Conservation (phyloP, 2,329 filamentous ascomycete genomes). For the Ilyonectria destructans region DNA sequence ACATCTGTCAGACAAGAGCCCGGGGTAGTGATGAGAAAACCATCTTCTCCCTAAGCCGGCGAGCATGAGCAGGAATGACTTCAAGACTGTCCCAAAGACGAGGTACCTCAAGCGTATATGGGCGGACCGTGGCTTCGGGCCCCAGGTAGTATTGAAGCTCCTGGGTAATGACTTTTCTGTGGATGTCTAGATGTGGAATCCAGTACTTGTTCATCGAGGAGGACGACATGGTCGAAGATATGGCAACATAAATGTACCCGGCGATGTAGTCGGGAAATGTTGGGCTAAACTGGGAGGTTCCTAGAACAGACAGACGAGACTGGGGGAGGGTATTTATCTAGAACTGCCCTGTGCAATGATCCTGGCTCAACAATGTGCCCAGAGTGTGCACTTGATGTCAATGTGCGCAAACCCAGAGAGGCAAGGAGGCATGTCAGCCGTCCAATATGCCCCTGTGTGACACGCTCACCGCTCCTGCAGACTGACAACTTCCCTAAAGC, state of each 20-base stretch:
- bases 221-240: slow-evolving; percentile 46
- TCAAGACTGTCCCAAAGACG: slow-evolving; percentile 38
- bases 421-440: slow-evolving; percentile 39
- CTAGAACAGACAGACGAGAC: slow-evolving; percentile 33
- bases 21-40: slow-evolving; percentile 73
- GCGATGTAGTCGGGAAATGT: slow-evolving; percentile 29
- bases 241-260: slow-evolving; percentile 36
- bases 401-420: slow-evolving; percentile 47
- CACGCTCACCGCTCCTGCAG: slow-evolving; percentile 49
- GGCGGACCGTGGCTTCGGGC: slow-evolving; percentile 70
- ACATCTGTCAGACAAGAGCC: slow-evolving; percentile 74
- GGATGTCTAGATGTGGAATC: slow-evolving; percentile 73
- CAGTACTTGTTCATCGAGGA: slow-evolving; percentile 71
- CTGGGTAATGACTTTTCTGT: slow-evolving; percentile 73
- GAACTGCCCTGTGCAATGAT: slow-evolving; percentile 36
- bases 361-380: slow-evolving; percentile 40
- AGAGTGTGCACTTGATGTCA: slow-evolving; percentile 44
- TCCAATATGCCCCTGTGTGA: slow-evolving; percentile 42
- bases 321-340: slow-evolving; percentile 49
- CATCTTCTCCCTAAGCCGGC: slow-evolving; percentile 69
- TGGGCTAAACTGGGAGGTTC: slow-evolving; percentile 35
- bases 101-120: slow-evolving; percentile 71
- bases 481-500: slow-evolving; percentile 37
- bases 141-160: slow-evolving; percentile 73
- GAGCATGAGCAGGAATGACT: slow-evolving; percentile 43